Evolutionary conservation across 2,329 filamentous ascomycete genomes (phyloP), one percentile per base, ranked within the genome.

Genomic region (Colletotrichum caudatum): DNA sequence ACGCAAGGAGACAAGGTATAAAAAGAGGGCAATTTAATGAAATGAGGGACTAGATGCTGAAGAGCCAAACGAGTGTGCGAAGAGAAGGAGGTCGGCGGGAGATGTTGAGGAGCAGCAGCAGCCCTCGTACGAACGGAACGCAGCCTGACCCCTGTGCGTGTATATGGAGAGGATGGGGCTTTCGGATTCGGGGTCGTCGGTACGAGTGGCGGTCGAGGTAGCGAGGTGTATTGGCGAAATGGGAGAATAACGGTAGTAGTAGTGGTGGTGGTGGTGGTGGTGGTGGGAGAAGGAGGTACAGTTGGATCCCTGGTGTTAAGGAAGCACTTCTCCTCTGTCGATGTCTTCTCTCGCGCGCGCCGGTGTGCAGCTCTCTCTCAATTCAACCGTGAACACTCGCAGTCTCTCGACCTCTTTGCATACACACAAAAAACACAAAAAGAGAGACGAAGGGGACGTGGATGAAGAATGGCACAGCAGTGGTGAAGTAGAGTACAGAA

Each of bases 51-150:
- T 20, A 48, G 58, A 67, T 66, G 68, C 68, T 67, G 59, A 60
- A 68, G 71, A 68, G 67, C 66, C 57, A 66, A 72, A 72, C 70
- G 70, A 72, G 70, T 72, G 70, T 72, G 48, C 39, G 61, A 66
- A 71, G 70, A 72, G 70, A 71, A 71, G 69, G 66, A 69, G 66
- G 69, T 59, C 53, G 57, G n/a, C 39, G 39, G 69, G 54, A 69
- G 66, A 29, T 69, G 46, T 71, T 60, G 65, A 71, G 69, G 64
- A 71, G 69, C 66, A 71, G 69, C 53, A 46, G 58, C 69, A 51
- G 50, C 51, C 59, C 51, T 61, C 37, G n/a, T 53, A 61, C 54
- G 57, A 41, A 68, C 68, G 68, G 64, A 71, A 62, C 68, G 41
- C 58, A 39, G 37, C 58, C 50, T 29, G 53, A 71, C 62, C 69